Percentiles rank a stretch among this genome's conserved stretches.
Evolutionary conservation across 176 grass and related monocot species (phyloP).

Genomic region (Oryza meridionalis): DNA sequence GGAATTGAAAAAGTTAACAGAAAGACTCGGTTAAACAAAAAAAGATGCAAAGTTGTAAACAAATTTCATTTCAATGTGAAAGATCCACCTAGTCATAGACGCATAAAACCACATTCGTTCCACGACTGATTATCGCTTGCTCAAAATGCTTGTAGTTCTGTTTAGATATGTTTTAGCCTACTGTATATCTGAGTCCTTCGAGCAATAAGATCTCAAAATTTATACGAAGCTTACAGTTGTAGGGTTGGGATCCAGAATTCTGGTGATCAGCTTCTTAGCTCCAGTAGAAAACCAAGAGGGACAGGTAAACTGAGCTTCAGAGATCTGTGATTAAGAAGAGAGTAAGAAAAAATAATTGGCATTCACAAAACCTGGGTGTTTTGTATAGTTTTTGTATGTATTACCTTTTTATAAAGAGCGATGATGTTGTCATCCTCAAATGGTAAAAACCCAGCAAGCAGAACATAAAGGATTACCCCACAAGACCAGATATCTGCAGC

Average conservation of each 20-base stretch:
- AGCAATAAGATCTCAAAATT: slow-evolving; percentile 15
- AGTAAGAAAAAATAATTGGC: slow-evolving; percentile 6
- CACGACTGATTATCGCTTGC: not conserved
- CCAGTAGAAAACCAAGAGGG: slow-evolving; percentile 89
- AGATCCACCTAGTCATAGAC: not conserved
- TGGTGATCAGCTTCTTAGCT: slow-evolving; percentile 83
- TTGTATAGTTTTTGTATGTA: slow-evolving; percentile 7
- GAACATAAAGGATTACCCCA: slow-evolving; percentile 92
- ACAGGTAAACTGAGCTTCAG: slow-evolving; percentile 74
- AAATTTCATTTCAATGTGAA: not conserved
- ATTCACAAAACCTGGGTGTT: not conserved
- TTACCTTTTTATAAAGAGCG: slow-evolving; percentile 89
- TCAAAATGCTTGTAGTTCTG: not conserved
- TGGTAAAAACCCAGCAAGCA: slow-evolving; percentile 91
- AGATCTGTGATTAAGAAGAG: slow-evolving; percentile 66
- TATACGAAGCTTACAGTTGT: slow-evolving; percentile 63
- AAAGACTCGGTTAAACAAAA: not conserved
- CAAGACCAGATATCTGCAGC: slow-evolving; percentile 97
- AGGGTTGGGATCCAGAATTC: slow-evolving; percentile 87
- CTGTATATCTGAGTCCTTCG: not conserved
- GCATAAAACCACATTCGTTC: not conserved
- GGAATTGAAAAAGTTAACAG: slow-evolving; percentile 4
- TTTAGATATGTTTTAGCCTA: not conserved
- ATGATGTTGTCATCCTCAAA: slow-evolving; percentile 97
- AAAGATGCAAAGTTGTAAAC: not conserved